Conservation (phyloP, 805 yeast species). For the Ogataea pignaliae region DNA sequence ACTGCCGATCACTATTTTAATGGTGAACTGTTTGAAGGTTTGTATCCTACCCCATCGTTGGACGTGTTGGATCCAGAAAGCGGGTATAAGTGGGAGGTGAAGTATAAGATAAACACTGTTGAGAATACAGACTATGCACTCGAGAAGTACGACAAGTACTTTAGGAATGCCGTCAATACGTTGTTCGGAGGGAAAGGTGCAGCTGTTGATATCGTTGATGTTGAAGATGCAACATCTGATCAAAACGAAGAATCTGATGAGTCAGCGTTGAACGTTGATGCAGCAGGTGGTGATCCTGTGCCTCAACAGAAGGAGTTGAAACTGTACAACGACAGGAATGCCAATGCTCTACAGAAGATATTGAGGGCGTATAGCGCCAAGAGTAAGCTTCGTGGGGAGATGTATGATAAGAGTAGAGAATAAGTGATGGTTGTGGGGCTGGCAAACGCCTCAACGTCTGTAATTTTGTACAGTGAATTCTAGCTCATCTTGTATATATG, state of each 20-base stretch:
- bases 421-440: too few species aligned
- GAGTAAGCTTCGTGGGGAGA: conserved; percentile 18
- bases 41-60: conserved; percentile 29
- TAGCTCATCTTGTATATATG: too few species aligned
- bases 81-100: conserved; percentile 23
- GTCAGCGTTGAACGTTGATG: neutral
- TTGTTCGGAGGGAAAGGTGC: neutral
- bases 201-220: conserved; percentile 1
- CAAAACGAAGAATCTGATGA: conserved; percentile 2
- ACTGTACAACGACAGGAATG: conserved; percentile 18
- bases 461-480: neutral
- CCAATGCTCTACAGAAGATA: conserved; percentile 19
- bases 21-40: conserved; percentile 19
- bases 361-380: conserved; percentile 33
- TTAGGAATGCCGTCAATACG: conserved; percentile 5
- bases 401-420: conserved; percentile 1
- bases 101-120: conserved; percentile 20
- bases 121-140: conserved; percentile 9
- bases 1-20: conserved; percentile 33
- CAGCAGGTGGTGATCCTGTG: neutral
- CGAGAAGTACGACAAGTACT: conserved; percentile 7
- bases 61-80: conserved; percentile 16
- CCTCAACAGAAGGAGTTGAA: neutral
- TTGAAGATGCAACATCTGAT: conserved; percentile 2
- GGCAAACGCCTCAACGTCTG: neutral